These are phyloP conservation scores for Blastomyces gilchristii DNA, from an alignment of 2,329 filamentous ascomycete species.

Conservation along the genomic window DNA sequence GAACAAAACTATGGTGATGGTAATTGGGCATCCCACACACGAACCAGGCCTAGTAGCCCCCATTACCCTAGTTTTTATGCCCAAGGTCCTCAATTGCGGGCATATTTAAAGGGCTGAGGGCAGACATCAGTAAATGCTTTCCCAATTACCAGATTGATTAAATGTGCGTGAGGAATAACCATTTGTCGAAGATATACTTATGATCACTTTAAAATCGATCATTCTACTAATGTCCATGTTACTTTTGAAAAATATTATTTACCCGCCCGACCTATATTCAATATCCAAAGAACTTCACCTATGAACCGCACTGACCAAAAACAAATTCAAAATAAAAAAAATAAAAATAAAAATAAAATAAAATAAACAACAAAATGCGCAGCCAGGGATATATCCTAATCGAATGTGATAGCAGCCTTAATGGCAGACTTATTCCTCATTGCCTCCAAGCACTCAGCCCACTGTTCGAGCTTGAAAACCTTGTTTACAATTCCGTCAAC, in stretches of 20 bases:
- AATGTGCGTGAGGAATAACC: not conserved
- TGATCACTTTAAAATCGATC: not conserved
- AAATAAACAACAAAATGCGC: not conserved
- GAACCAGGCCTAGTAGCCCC: not conserved
- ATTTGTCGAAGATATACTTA: not conserved
- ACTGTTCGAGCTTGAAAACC: constrained; percentile 62
- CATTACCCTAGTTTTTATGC: not conserved
- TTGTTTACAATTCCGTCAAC: constrained; percentile 62
- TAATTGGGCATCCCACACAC: not conserved
- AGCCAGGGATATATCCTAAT: constrained; percentile 32
- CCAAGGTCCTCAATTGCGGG: not conserved
- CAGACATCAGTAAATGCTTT: not conserved
- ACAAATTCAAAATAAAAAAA: not conserved
- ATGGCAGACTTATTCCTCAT: constrained; percentile 65
- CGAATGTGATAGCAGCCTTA: constrained; percentile 63
- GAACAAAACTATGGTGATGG: not conserved
- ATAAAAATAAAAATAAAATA: too few species aligned
- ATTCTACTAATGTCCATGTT: not conserved
- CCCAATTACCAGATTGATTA: not conserved
- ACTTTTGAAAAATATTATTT: not conserved
- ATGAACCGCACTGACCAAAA: not conserved
- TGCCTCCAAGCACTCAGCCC: constrained; percentile 57
- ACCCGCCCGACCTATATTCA: not conserved
- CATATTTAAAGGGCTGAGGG: not conserved
- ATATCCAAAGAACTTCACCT: not conserved